A percentile compares a stretch with the other conserved stretches of the same genome.
phyloP scores from a whole-genome alignment of 2,329 filamentous ascomycete species.

The Ceratocystis lukuohia region DNA sequence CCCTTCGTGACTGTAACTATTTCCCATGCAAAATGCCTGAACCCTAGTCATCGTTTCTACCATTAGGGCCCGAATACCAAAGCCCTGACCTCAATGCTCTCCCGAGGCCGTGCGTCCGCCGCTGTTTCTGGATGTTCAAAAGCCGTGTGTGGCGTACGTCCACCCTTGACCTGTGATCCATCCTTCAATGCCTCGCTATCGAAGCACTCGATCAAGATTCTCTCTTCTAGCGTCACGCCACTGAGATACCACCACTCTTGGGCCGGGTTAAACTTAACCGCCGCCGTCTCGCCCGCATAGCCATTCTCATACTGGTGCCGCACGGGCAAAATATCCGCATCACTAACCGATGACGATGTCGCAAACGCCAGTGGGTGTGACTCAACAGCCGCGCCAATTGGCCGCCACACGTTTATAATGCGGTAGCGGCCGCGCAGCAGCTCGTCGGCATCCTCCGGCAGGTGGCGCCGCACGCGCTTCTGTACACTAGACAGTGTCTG shows the following conservation, averaged over 20 bases:
- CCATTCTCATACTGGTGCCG: conserved; percentile 56
- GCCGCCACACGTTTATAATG: conserved; percentile 80
- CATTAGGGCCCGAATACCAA: conserved; percentile 55
- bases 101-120: conserved; percentile 54
- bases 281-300: conserved; percentile 61
- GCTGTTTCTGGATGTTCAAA: conserved; percentile 65
- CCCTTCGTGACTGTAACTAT: neutral
- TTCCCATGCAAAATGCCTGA: neutral
- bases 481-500: conserved; percentile 56
- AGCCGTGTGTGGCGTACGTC: conserved; percentile 57
- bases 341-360: conserved; percentile 46
- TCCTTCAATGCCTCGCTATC: conserved; percentile 42
- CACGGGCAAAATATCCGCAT: conserved; percentile 55
- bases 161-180: conserved; percentile 39
- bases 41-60: neutral
- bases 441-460: conserved; percentile 46
- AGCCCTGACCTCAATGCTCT: conserved; percentile 82
- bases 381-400: conserved; percentile 47
- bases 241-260: conserved; percentile 73
- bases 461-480: conserved; percentile 54
- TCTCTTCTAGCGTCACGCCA: conserved; percentile 60
- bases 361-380: conserved; percentile 57
- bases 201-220: conserved; percentile 66
- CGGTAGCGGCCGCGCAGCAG: conserved; percentile 58
- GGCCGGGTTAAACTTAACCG: conserved; percentile 43